Base-by-base conservation (phyloP, 2,329 filamentous ascomycete genomes). In the Fusarium sp. region DNA sequence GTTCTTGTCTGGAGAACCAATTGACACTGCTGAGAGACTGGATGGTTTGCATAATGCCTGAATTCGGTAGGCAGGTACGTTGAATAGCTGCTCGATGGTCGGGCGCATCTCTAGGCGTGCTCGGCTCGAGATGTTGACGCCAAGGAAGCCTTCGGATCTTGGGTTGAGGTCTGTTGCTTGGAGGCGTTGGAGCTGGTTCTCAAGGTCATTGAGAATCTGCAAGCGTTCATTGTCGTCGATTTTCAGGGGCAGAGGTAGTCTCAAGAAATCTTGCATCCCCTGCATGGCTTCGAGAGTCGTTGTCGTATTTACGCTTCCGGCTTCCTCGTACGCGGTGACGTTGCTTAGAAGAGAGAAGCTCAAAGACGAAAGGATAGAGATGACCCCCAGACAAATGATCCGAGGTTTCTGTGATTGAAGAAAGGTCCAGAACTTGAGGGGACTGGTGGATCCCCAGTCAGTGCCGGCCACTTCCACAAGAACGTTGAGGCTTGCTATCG, bases 391-490 rank as follows among this genome's bases (percentile, higher is more conserved):
- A 1, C 35, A 73, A 5, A 73, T 27, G 11, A 72, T 66, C 2
- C 71, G 71, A 2, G 71, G 68, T 17, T 63, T 40, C n/a, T 37
- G 68, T 5, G 71, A 74, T 17, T 64, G 64, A 30, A 54, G 38
- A 30, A 73, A 69, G 1, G 64, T 66, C 68, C 52, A 69, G 38
- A 74, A 63, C 25, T 73, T 73, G 17, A 74, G 40, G 10, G 68
- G 71, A 4, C 71, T 73, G 4, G 73, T 59, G 2, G 71, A 73
- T 4, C 71, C 64, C 71, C 68, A 73, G 17, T 72, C 71, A 4
- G 71, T 73, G 11, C 54, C 30, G 4, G 71, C 68, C 2, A 72
- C 68, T 20, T 73, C 71, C 14, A 73, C 68, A 0, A 73, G 71
- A 4, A 73, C 68, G 2, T 54, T 69, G 40, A 74, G 70, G 58